A percentile compares a stretch with the other conserved stretches of the same genome.
Evolutionary conservation across 306 rosid species (phyloP).

Genomic region (Pyrus pyrifolia): DNA sequence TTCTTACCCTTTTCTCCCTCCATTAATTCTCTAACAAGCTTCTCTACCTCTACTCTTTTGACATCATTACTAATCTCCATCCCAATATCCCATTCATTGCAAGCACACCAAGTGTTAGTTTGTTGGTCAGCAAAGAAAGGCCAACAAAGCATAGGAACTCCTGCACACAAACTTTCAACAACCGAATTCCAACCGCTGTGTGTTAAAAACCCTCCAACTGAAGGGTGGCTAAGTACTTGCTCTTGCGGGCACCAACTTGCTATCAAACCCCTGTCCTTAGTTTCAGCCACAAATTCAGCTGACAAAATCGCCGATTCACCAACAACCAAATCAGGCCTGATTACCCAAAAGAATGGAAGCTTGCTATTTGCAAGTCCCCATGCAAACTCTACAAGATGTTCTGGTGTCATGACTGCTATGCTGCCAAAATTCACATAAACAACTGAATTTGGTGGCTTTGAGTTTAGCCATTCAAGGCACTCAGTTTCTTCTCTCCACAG

Average conservation of each 20-base stretch:
- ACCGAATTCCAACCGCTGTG: conserved; percentile 11
- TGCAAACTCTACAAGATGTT: neutral
- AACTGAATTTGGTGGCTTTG: neutral
- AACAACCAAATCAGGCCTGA: neutral
- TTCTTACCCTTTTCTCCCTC: neutral
- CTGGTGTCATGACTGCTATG: neutral
- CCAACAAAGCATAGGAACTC: conserved; percentile 11
- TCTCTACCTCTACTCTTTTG: neutral
- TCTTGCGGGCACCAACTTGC: conserved; percentile 10
- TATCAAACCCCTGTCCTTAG: neutral
- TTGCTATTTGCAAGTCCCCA: conserved; percentile 10
- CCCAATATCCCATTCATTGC: neutral
- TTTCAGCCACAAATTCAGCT: neutral
- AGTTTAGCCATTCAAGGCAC: neutral
- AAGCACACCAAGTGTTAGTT: neutral
- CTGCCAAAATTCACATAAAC: conserved; percentile 1
- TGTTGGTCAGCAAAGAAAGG: conserved; percentile 1
- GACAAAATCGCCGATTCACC: neutral
- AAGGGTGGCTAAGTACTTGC: neutral
- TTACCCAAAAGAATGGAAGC: neutral
- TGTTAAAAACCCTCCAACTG: conserved; percentile 6
- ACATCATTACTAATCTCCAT: neutral
- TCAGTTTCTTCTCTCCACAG: conserved; percentile 2
- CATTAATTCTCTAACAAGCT: conserved; percentile 3
- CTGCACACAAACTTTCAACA: neutral